Evolutionary conservation across 1,284 basidiomycete species (phyloP).

Genomic region (Trametes pubescens): DNA sequence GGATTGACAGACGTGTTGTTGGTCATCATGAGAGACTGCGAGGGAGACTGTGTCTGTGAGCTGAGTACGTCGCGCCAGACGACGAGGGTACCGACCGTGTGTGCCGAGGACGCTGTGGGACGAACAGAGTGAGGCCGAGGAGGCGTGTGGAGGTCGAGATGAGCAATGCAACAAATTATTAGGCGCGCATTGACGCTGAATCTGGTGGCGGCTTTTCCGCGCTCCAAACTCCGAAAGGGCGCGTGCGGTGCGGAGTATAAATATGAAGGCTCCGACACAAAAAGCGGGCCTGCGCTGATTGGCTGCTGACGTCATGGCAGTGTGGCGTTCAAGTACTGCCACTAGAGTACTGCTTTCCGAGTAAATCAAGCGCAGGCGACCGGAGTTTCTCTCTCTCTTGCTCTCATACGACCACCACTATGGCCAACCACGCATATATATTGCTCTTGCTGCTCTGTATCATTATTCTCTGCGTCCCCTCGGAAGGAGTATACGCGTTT

Average conservation of each 20-base stretch:
- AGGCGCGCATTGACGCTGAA: slow-evolving; percentile 36
- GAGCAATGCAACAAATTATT: slow-evolving; percentile 35
- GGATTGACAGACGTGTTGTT: slow-evolving; percentile 68
- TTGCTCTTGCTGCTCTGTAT: slow-evolving; percentile 60
- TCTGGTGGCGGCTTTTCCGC: slow-evolving; percentile 13
- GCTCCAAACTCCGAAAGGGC: slow-evolving; percentile 24
- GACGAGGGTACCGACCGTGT: slow-evolving; percentile 26
- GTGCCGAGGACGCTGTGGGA: slow-evolving; percentile 27
- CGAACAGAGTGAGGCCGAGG: slow-evolving; percentile 27
- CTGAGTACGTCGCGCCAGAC: slow-evolving; percentile 27
- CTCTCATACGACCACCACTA: slow-evolving; percentile 23
- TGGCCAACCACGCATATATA: slow-evolving; percentile 41
- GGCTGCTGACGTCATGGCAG: slow-evolving; percentile 31
- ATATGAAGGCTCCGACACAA: slow-evolving; percentile 5
- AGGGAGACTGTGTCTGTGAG: slow-evolving; percentile 22
- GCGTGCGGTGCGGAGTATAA: slow-evolving; percentile 2
- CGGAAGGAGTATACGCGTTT: slow-evolving; percentile 71
- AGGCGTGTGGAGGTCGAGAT: slow-evolving; percentile 34
- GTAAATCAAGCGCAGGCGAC: slow-evolving; percentile 12
- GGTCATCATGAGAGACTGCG: slow-evolving; percentile 45
- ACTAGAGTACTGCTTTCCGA: slow-evolving; percentile 10
- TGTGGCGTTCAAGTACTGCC: slow-evolving; percentile 13
- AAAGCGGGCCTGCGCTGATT: slow-evolving; percentile 8
- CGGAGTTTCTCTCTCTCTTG: not conserved
- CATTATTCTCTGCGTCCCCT: slow-evolving; percentile 64